Percentiles rank a stretch among this genome's conserved stretches.
Evolutionary conservation across 352 stramenopile genomes (phyloP).

Genomic region (Phytophthora ramorum): DNA sequence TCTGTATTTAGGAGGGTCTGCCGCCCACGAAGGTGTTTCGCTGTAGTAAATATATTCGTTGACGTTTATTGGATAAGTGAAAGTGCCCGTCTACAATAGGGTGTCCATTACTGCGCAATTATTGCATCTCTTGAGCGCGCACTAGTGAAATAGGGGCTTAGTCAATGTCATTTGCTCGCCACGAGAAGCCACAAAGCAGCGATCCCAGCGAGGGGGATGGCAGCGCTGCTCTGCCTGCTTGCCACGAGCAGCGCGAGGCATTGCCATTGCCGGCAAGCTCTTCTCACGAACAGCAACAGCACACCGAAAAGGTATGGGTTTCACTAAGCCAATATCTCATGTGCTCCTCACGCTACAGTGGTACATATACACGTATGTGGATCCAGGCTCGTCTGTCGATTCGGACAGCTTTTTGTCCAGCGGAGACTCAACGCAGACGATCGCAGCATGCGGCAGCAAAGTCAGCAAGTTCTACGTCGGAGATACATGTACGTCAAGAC

Average conservation of each 20-base stretch:
- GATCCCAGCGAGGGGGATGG: not conserved
- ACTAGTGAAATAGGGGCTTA: slow-evolving; percentile 22
- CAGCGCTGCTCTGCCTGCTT: too few species aligned
- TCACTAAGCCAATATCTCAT: slow-evolving; percentile 37
- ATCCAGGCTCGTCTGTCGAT: slow-evolving; percentile 19
- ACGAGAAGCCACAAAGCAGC: too few species aligned
- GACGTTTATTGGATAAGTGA: slow-evolving; percentile 7
- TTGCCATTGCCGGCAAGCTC: not conserved
- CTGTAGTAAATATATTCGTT: slow-evolving; percentile 24
- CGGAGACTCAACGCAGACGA: too few species aligned
- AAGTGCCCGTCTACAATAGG: not conserved
- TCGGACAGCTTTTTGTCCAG: not conserved
- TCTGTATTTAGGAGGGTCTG: slow-evolving; percentile 22
- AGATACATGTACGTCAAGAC: too few species aligned
- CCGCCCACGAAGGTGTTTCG: not conserved
- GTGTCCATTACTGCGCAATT: not conserved
- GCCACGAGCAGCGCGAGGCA: slow-evolving; percentile 5
- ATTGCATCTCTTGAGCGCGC: slow-evolving; percentile 9
- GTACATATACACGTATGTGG: not conserved
- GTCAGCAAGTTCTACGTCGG: too few species aligned
- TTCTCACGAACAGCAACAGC: slow-evolving; percentile 5
- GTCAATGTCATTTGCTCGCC: slow-evolving; percentile 2
- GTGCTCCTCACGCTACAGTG: slow-evolving; percentile 31
- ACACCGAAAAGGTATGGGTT: slow-evolving; percentile 23
- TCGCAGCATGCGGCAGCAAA: too few species aligned